Base-by-base conservation (phyloP, 2,329 filamentous ascomycete genomes). In the Aureobasidium sp. region DNA sequence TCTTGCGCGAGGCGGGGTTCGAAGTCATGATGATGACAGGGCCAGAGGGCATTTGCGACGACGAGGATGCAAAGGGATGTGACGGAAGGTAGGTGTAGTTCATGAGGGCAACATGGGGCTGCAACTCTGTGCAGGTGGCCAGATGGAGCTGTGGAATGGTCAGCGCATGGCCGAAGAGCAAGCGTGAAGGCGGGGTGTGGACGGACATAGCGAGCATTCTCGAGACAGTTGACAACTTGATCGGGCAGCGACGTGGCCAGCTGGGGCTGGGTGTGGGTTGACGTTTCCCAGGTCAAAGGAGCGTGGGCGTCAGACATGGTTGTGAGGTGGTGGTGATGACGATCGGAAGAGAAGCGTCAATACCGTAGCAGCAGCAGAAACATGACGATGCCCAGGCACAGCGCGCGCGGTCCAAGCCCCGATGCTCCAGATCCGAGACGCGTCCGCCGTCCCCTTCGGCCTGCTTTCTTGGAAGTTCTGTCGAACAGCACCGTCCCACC, bases 21-120 rank as follows among this genome's bases (percentile, higher is more conserved):
- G 86, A 94, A 53, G 93, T 97, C 76, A 97, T 86, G 66, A 97
- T 94, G 59, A 90, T 86, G n/a, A 89, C 69, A 12, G 74, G 74
- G 17, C 64, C 63, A 12, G 60, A 85, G 3, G 64, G 65, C 14
- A 67, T 63, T n/a, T 74, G 71, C 48, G 78, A 66, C 34, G 80
- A 79, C 69, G 83, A 85, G 34, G 83, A 84, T 14, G 86, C 88
- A 56, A 61, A 64, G 3, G 64, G 59, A 53, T 63, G 61, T 19
- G 60, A 59, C 4, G 79, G 83, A 19, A 98, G 85, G 72, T 96
- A 97, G 65, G 93, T 97, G 75, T 97, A 97, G 76, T 95, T 96
- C 93, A 98, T 98, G 59, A 98, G 82, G 32, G 90, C 94, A 60
- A 97, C 88, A 68, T 97, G 89, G 8, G 93, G 93, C 58, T 83